These are phyloP conservation scores for Cadophora malorum DNA, from an alignment of 2,329 filamentous ascomycete genomes.

Conservation along the genomic window DNA sequence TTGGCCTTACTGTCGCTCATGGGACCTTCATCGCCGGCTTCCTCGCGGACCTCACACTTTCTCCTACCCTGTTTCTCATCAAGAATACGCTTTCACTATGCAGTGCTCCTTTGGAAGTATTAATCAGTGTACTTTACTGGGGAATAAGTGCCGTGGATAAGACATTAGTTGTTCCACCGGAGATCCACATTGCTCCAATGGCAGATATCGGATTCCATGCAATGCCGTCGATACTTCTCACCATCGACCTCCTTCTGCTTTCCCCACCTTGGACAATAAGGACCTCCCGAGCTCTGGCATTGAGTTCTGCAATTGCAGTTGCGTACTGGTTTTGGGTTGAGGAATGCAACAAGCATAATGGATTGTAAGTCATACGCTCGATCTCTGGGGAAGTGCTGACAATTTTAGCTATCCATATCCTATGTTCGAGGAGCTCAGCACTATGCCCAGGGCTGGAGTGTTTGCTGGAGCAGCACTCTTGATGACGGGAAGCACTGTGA, in stretches of 20 bases:
- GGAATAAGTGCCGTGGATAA: constrained; percentile 64
- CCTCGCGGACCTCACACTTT: constrained; percentile 68
- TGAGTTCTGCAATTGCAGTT: constrained; percentile 66
- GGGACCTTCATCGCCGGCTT: constrained; percentile 66
- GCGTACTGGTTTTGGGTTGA: constrained; percentile 81
- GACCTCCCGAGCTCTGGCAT: constrained; percentile 61
- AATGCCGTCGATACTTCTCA: constrained; percentile 68
- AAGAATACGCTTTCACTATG: constrained; percentile 73
- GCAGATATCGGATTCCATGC: constrained; percentile 71
- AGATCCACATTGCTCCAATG: constrained; percentile 59
- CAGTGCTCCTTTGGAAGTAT: constrained; percentile 71
- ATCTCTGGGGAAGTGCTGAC: constrained; percentile 22
- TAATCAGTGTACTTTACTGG: constrained; percentile 79
- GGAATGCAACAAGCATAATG: constrained; percentile 71
- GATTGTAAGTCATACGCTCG: constrained; percentile 54
- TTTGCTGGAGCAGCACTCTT: constrained; percentile 73
- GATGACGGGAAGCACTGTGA: constrained; percentile 74
- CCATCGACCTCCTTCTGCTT: constrained; percentile 69
- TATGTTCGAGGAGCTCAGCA: constrained; percentile 73
- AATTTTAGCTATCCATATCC: constrained; percentile 81
- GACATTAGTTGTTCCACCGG: constrained; percentile 58
- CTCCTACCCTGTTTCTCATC: constrained; percentile 61
- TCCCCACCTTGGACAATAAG: constrained; percentile 76
- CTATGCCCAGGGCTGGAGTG: constrained; percentile 68
- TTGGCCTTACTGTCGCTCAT: constrained; percentile 68